Evolutionary conservation across 495 filamentous ascomycete species (phyloP), one percentile per base, ranked within the genome.

Genomic region (Penicillium daleae): DNA sequence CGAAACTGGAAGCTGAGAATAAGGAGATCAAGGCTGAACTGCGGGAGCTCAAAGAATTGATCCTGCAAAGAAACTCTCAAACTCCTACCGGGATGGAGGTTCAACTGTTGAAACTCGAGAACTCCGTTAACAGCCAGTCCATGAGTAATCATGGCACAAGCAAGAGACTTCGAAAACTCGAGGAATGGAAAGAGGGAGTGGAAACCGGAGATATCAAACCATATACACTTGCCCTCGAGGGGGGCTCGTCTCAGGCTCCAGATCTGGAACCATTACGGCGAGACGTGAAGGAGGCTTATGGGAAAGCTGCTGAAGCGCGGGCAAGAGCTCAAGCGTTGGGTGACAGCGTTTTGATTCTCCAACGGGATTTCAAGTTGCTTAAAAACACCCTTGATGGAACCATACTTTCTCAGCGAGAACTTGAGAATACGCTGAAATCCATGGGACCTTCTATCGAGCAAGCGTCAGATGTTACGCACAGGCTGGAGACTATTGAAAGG

Each of bases 101-200:
- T 35, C 32, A 32, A 6, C 29, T 54, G 2, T 35, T n/a, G 4
- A 54, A 54, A 31, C 51, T 54, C 10, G 51, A 54, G 22, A 54
- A 54, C n/a, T 54, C 51, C 9, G 51, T 54, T 12, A 24, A 35
- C 8, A 54, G 13, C 21, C 51, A 54, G 17, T 32, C 32, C n/a
- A 24, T 54, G 29, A 54, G 31, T 15, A 54, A 54, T n/a, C 51
- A 54, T 33, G 32, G 29, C 21, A 35, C 32, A 2, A 54, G 22
- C 9, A 54, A 54, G 24, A 35, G 32, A 13, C 4, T 54, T 21
- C 17, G 51, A 21, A 33, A 37, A 9, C 51, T 54, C 4, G 51
- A 54, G 24, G 51, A 54, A 22, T 54, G 51, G 51, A 54, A 37
- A 22, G 51, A 54, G n/a, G 24, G 19, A 22, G 24, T 54, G 51